Evolutionary conservation across 2,329 filamentous ascomycete species (phyloP).

Genomic region (Nigrospora sphaerica): DNA sequence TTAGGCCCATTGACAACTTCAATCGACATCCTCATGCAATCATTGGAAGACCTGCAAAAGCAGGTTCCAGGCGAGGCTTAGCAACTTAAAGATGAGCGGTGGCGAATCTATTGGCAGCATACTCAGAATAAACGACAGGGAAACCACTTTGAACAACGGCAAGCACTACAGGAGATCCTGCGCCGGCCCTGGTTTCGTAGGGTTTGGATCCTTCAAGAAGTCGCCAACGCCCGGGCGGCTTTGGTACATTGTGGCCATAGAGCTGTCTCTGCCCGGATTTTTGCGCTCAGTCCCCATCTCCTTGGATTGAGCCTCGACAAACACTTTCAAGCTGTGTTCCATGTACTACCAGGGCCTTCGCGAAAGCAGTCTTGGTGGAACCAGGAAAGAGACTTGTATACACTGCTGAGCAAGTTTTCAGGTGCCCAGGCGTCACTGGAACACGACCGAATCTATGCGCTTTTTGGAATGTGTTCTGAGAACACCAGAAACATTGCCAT

Average conservation of each 20-base stretch:
- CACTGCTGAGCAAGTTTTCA: not conserved
- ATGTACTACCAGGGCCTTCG: not conserved
- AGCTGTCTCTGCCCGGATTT: not conserved
- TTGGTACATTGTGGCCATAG: not conserved
- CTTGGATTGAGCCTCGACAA: not conserved
- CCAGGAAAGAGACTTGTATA: not conserved
- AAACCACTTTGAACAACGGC: too few species aligned
- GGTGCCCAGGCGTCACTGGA: not conserved
- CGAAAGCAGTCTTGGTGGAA: not conserved
- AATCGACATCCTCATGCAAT: too few species aligned
- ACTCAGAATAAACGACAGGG: too few species aligned
- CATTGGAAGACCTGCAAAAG: too few species aligned
- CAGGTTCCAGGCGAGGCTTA: too few species aligned
- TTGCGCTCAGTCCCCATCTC: not conserved
- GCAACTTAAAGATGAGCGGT: too few species aligned
- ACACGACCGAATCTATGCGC: not conserved
- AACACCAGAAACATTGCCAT: too few species aligned
- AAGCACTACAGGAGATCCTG: not conserved
- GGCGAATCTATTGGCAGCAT: too few species aligned
- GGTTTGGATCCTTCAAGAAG: conserved; percentile 1
- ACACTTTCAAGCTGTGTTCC: not conserved
- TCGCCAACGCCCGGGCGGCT: not conserved
- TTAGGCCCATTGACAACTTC: not conserved
- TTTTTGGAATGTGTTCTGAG: not conserved
- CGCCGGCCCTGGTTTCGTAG: not conserved